phyloP scores from a whole-genome alignment of 805 yeast species.

The Wickerhamiella allomyrinae region DNA sequence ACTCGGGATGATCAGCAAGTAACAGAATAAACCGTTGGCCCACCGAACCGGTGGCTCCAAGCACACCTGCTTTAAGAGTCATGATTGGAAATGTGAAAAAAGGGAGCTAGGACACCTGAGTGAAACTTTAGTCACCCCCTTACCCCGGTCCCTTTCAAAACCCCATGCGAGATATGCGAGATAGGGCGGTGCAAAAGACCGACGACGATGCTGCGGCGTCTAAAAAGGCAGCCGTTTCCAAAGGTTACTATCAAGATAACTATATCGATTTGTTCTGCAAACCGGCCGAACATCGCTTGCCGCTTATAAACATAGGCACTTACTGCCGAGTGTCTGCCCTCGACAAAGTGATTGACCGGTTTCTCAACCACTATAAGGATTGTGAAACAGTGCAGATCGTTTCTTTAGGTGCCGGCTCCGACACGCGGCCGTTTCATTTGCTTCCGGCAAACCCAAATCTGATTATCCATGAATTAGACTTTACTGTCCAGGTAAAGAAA shows the following conservation, averaged over 20 bases:
- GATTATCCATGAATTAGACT: constrained; percentile 49
- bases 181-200: constrained; percentile 36
- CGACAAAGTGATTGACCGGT: constrained; percentile 29
- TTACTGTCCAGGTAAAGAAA: constrained; percentile 36
- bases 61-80: constrained; percentile 51
- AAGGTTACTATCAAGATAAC: constrained; percentile 34
- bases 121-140: neutral
- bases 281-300: constrained; percentile 30
- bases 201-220: constrained; percentile 49
- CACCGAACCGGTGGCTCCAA: constrained; percentile 96
- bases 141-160: too few species aligned
- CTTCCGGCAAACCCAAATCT: constrained; percentile 26
- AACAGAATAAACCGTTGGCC: constrained; percentile 90
- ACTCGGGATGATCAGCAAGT: constrained; percentile 76
- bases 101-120: too few species aligned
- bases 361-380: constrained; percentile 20
- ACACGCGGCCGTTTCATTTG: constrained; percentile 47
- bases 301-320: constrained; percentile 50
- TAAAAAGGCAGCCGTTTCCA: constrained; percentile 32
- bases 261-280: constrained; percentile 17
- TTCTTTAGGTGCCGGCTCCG: constrained; percentile 73
- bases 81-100: too few species aligned
- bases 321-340: constrained; percentile 36
- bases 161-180: constrained; percentile 2
- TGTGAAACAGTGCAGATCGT: constrained; percentile 31